Percentiles rank a stretch among this genome's conserved stretches.
Evolutionary conservation across 257 asterid genomes (phyloP).

Genomic region (Penstemon barbatus): DNA sequence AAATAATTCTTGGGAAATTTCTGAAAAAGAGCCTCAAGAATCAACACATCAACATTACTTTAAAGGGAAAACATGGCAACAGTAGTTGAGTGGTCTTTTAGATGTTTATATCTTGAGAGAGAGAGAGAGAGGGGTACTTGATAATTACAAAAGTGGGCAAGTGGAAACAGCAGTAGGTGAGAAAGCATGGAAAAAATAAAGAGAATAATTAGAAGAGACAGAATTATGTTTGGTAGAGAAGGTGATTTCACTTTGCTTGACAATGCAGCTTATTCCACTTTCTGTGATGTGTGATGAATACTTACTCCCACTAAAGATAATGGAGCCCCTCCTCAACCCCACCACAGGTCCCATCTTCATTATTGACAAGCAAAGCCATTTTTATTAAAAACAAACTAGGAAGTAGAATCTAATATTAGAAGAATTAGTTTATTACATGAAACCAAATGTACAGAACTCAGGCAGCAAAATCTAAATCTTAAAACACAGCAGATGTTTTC

Average conservation of each 20-base stretch:
- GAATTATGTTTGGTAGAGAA: constrained; percentile 38
- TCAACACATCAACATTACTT: constrained; percentile 34
- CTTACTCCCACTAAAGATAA: constrained; percentile 47
- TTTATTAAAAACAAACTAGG: neutral
- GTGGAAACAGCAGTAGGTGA: constrained; percentile 44
- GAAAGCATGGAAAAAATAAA: constrained; percentile 30
- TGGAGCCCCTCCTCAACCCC: constrained; percentile 10
- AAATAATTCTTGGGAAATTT: constrained; percentile 5
- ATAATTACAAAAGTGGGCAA: constrained; percentile 21
- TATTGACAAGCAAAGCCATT: constrained; percentile 18
- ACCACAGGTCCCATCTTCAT: constrained; percentile 39
- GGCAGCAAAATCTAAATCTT: constrained; percentile 10
- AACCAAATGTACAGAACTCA: constrained; percentile 17
- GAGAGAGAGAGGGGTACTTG: constrained; percentile 12
- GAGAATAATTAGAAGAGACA: constrained; percentile 35
- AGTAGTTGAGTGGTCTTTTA: neutral
- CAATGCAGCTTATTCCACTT: constrained; percentile 53
- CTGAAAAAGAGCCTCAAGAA: constrained; percentile 7
- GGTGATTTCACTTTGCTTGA: constrained; percentile 57
- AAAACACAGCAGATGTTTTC: constrained; percentile 3
- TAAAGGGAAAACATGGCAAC: constrained; percentile 28
- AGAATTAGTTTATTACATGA: constrained; percentile 14
- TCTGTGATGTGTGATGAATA: constrained; percentile 25
- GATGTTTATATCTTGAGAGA: neutral
- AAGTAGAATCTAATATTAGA: constrained; percentile 16